Evolutionary conservation across 2,329 filamentous ascomycete genomes (phyloP), one percentile per base, ranked within the genome.

Genomic region (Capronia coronata): DNA sequence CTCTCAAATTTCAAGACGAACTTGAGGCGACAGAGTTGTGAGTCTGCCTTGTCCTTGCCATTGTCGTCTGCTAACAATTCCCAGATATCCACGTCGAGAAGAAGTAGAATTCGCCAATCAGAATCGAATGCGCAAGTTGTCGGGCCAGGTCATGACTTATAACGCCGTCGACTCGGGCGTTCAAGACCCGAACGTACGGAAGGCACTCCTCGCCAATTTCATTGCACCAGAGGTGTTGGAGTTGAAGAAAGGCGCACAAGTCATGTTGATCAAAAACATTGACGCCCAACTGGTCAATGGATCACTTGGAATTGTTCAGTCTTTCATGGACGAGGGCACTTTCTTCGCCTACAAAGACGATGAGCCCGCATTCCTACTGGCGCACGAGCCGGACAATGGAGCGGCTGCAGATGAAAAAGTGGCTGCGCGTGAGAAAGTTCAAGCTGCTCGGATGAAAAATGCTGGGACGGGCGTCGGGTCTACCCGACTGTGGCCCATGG

Each of bases 251-350:
- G 87, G 89, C 8, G 87, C 93, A 0, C 94, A 98, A 65, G 94
- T 98, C 38, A 98, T 98, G 93, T 74, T 98, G n/a, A 96, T 98
- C 75, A 98, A 98, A 68, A 98, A 98, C 61, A 84, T 97, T 70
- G 93, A 98, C 63, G 88, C 95, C 32, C 83, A 80, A 0, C 76
- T 98, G 0, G 93, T 97, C 59, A 98, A 98, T 63, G 93, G 93
- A 3, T 94, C 91, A 0, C 75, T 98, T 8, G 93, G 93, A 19
- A 90, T 86, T 54, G 85, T 98, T 3, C 76, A 84, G 10, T 80
- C 77, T 4, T 94, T 95, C 67, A 90, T 89, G 83, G 80, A 75
- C 45, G 79, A 84, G 57, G 71, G 72, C 37, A 78, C 74, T 22
- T 85, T 83, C 57, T 77, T 77, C 44, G 65, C 73, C 37, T 82